These are phyloP conservation scores for Aplosporella prunicola DNA, from an alignment of 2,329 filamentous ascomycete genomes.

Conservation along the genomic window DNA sequence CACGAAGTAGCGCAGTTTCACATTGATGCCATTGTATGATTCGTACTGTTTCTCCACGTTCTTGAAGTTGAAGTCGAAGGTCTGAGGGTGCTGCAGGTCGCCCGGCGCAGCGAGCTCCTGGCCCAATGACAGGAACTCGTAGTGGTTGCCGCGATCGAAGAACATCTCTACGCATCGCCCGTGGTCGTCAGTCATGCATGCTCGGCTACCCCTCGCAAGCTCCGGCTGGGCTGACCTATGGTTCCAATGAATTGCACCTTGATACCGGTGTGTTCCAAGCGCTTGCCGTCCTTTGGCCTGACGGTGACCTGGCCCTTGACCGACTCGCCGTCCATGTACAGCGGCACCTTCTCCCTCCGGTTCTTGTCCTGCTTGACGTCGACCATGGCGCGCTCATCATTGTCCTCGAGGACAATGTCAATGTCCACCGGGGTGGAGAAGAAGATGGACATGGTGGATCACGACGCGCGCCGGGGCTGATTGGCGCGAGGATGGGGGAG, in stretches of 20 bases:
- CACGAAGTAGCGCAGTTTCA: constrained; percentile 96
- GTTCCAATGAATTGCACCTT: constrained; percentile 99
- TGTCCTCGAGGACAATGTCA: constrained; percentile 93
- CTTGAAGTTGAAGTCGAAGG: constrained; percentile 99
- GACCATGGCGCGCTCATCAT: constrained; percentile 87
- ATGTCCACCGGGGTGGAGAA: constrained; percentile 98
- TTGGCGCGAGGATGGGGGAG: background rate
- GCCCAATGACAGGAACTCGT: constrained; percentile 94
- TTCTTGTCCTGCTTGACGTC: constrained; percentile 99
- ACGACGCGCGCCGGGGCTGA: constrained; percentile 6
- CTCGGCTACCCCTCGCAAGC: constrained; percentile 1
- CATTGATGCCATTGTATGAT: constrained; percentile 99
- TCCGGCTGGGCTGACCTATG: constrained; percentile 54
- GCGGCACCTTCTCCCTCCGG: constrained; percentile 86
- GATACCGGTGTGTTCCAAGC: constrained; percentile 95
- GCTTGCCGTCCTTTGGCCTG: constrained; percentile 93
- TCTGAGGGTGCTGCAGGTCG: constrained; percentile 97
- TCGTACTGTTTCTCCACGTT: constrained; percentile 99
- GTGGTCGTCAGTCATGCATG: constrained; percentile 4
- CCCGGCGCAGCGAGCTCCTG: constrained; percentile 95
- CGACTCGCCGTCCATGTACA: constrained; percentile 97
- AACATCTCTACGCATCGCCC: constrained; percentile 70
- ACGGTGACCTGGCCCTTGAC: constrained; percentile 95
- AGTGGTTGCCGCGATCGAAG: constrained; percentile 97
- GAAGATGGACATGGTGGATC: constrained; percentile 65